These are phyloP conservation scores for Rhynchospora breviuscula DNA, from an alignment of 176 grass and related monocot genomes.

Conservation along the genomic window DNA sequence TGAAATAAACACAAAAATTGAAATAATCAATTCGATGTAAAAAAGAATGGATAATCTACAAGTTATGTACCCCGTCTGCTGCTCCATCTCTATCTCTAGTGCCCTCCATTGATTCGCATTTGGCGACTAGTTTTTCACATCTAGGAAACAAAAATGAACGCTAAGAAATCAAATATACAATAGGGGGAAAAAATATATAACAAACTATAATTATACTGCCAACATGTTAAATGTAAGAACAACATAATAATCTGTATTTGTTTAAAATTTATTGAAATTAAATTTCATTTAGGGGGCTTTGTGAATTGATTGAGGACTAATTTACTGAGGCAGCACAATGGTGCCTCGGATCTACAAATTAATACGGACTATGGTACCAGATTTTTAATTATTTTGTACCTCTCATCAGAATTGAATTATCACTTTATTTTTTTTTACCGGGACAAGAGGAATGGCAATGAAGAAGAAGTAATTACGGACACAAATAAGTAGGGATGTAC, in stretches of 20 bases:
- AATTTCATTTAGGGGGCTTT: neutral
- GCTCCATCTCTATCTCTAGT: neutral
- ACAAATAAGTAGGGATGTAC: no score
- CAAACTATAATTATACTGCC: neutral
- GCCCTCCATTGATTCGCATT: neutral
- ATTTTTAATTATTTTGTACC: neutral
- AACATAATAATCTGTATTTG: neutral
- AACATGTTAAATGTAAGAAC: neutral
- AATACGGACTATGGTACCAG: neutral
- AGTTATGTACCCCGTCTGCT: neutral
- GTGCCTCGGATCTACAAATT: neutral
- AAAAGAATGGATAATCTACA: neutral
- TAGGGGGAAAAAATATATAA: neutral
- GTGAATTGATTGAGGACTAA: neutral
- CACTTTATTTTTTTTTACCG: neutral
- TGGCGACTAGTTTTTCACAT: neutral
- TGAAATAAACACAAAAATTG: neutral
- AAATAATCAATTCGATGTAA: neutral
- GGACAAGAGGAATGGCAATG: neutral
- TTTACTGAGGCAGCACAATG: neutral
- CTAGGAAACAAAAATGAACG: neutral
- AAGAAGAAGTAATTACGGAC: conserved; percentile 14
- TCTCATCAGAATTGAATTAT: neutral
- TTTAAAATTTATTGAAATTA: neutral
- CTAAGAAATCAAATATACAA: neutral